Percentiles rank a stretch among this genome's conserved stretches.
phyloP scores from a whole-genome alignment of 352 stramenopile species.

The Phytophthora ramorum region DNA sequence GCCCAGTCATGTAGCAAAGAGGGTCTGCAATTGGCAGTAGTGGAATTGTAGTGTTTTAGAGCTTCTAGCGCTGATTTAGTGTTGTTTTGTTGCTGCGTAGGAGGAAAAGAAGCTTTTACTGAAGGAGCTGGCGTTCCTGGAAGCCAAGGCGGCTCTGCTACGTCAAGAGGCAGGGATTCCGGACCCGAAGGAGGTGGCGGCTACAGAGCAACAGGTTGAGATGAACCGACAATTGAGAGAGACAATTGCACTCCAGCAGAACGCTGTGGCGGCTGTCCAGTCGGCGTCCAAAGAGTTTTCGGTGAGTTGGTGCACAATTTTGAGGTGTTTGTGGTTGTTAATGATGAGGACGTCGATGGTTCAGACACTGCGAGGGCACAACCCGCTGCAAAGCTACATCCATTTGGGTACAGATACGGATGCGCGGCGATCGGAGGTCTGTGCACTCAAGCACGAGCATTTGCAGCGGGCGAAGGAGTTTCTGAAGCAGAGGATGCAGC shows the following conservation, averaged over 20 bases:
- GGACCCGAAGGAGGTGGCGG: conserved; percentile 32
- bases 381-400: conserved; percentile 39
- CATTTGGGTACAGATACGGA: conserved; percentile 23
- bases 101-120: conserved; percentile 42
- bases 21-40: conserved; percentile 8
- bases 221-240: conserved; percentile 33
- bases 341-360: not conserved
- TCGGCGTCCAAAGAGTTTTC: conserved; percentile 44
- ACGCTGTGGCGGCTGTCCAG: conserved; percentile 23
- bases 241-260: conserved; percentile 32
- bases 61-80: not conserved
- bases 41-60: not conserved
- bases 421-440: conserved; percentile 32
- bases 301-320: conserved; percentile 20
- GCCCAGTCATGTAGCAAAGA: conserved; percentile 33
- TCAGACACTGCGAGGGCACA: conserved; percentile 31
- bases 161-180: conserved; percentile 38
- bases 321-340: not conserved
- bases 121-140: conserved; percentile 39
- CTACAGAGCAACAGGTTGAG: conserved; percentile 23
- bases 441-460: conserved; percentile 38
- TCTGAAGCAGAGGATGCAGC: conserved; percentile 35
- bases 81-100: conserved; percentile 10
- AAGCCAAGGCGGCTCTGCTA: conserved; percentile 35
- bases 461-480: conserved; percentile 40